Base-by-base conservation (phyloP, 169 alveolate species). In the Cryptosporidium viatorum region DNA sequence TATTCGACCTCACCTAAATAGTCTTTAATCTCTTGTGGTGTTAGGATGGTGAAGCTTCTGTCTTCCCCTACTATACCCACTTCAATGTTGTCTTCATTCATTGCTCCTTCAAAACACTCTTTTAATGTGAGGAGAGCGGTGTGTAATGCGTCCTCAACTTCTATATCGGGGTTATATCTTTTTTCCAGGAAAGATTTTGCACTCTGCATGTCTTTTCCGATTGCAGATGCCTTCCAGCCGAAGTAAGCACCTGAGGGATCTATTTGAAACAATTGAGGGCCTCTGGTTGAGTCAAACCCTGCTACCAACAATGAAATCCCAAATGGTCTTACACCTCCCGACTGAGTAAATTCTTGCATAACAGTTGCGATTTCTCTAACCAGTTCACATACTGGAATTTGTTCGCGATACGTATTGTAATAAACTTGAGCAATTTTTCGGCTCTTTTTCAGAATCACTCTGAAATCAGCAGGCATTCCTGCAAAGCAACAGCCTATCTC, bases 321-420 rank as follows among this genome's bases (percentile, higher is more conserved):
- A 75, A 97, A 98, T 50, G 99, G 99, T 69, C 99, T 96, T 0
- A 98, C 99, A 0, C 99, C 99, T 23, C 99, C 99, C 3, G 98
- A 93, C 91, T 98, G 99, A n/a, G 99, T 98, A 91, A 95, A 98
- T 93, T 97, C 99, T 93, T 98, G 97, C 96, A 97, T 97, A 75
- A 97, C 97, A 18, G 97, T 94, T 55, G 99, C 99, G 16, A 97
- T 96, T 89, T 97, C 97, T 86, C 97, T 96, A 55, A 98, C 98
- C 45, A 98, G 93, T 75, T 97, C 97, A 70, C 95, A 91, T 1
- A 97, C 99, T 12, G 99, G 98, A 69, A 97, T 97, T 68, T 95
- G 97, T 69, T 97, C 99, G 43, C 97, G 97, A 93, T 98, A 98
- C 60, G 93, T 93, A 52, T 95, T 85, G 85, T 94, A 93, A 93